phyloP scores from a whole-genome alignment of 257 asterid species.

The Salvia hispanica region DNA sequence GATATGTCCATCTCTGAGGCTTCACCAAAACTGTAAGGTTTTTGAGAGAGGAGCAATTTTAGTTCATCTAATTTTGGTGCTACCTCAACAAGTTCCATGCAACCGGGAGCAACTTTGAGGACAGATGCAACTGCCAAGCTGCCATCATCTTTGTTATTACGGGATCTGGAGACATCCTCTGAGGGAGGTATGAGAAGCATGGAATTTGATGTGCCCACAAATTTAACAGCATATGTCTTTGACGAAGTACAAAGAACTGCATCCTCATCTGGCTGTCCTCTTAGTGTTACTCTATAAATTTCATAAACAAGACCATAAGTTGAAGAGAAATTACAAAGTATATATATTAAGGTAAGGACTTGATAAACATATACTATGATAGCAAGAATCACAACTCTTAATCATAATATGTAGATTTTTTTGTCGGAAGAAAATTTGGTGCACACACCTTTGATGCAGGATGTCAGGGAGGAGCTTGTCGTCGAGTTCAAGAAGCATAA shows the following conservation, averaged over 20 bases:
- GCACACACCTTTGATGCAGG: slow-evolving; percentile 62
- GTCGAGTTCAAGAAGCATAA: slow-evolving; percentile 86
- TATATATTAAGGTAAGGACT: not conserved
- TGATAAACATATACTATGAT: slow-evolving; percentile 8
- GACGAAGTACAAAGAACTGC: slow-evolving; percentile 86
- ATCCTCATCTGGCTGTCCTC: slow-evolving; percentile 93
- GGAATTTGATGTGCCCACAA: slow-evolving; percentile 92
- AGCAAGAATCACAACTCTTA: slow-evolving; percentile 6
- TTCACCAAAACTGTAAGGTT: slow-evolving; percentile 62
- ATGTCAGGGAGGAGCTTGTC: slow-evolving; percentile 78
- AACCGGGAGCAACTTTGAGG: slow-evolving; percentile 73
- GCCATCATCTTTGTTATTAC: slow-evolving; percentile 38
- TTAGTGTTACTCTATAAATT: slow-evolving; percentile 50
- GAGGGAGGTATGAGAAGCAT: slow-evolving; percentile 82
- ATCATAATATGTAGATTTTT: too few species aligned
- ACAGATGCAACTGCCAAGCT: slow-evolving; percentile 56
- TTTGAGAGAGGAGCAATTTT: slow-evolving; percentile 70
- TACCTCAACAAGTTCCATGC: slow-evolving; percentile 84
- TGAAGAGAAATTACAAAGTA: slow-evolving; percentile 13
- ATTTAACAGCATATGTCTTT: slow-evolving; percentile 86
- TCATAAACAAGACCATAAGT: slow-evolving; percentile 14
- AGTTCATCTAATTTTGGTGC: slow-evolving; percentile 90
- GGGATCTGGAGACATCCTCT: slow-evolving; percentile 31
- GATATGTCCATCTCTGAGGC: slow-evolving; percentile 55
- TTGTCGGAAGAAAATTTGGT: not conserved